phyloP scores from a whole-genome alignment of 2,329 filamentous ascomycete species.

The Aureobasidium sp. region DNA sequence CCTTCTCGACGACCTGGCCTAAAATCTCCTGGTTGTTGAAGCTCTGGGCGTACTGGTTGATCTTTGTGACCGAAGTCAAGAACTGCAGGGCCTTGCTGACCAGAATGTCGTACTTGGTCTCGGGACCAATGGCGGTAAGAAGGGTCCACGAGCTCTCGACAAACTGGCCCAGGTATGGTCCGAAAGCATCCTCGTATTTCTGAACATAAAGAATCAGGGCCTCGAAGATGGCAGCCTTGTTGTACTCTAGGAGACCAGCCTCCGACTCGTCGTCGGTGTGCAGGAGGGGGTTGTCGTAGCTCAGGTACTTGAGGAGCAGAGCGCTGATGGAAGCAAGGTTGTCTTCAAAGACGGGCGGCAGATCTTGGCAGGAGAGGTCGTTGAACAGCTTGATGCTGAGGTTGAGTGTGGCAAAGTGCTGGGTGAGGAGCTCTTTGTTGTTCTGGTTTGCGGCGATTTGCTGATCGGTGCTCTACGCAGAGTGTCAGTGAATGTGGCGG shows the following conservation, averaged over 20 bases:
- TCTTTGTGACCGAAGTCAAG: slow-evolving; percentile 78
- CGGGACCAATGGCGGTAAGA: slow-evolving; percentile 74
- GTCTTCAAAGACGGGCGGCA: slow-evolving; percentile 90
- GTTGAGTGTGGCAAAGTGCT: slow-evolving; percentile 78
- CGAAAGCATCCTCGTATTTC: slow-evolving; percentile 95
- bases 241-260: slow-evolving; percentile 72
- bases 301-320: slow-evolving; percentile 86
- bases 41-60: slow-evolving; percentile 66
- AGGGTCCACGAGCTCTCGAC: slow-evolving; percentile 87
- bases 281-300: slow-evolving; percentile 77
- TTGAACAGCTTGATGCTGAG: slow-evolving; percentile 88
- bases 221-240: slow-evolving; percentile 92
- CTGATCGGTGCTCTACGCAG: slow-evolving; percentile 56
- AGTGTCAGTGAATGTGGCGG: not conserved
- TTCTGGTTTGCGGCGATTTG: slow-evolving; percentile 65
- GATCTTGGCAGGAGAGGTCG: slow-evolving; percentile 94
- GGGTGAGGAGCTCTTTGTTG: slow-evolving; percentile 67
- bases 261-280: slow-evolving; percentile 86
- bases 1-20: slow-evolving; percentile 87
- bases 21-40: slow-evolving; percentile 80
- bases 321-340: slow-evolving; percentile 69
- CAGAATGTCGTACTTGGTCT: slow-evolving; percentile 89
- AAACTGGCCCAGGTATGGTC: slow-evolving; percentile 70
- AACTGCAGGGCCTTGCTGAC: slow-evolving; percentile 95
- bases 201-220: slow-evolving; percentile 81